These are phyloP conservation scores for Leptomonas pyrrhocoris DNA, from an alignment of 208 protist species.

Conservation along the genomic window DNA sequence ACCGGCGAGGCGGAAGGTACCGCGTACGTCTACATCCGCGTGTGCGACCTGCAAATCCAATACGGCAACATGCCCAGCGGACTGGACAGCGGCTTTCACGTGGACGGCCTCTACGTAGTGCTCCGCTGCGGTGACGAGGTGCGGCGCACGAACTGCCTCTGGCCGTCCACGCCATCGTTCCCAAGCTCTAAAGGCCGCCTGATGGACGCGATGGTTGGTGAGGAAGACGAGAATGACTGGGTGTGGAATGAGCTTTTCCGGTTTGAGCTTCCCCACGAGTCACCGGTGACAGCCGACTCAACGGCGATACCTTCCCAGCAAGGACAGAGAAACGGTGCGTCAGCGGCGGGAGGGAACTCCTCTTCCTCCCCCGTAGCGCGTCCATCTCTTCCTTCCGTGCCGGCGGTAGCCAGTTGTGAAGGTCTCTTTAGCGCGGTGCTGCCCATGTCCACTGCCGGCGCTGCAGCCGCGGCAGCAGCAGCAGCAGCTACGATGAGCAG, in stretches of 20 bases:
- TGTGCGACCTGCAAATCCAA: slow-evolving; percentile 41
- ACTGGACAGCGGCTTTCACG: slow-evolving; percentile 34
- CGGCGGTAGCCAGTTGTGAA: not conserved
- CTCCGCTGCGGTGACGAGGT: slow-evolving; percentile 46
- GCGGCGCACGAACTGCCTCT: slow-evolving; percentile 48
- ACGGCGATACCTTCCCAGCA: not conserved
- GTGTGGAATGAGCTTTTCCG: slow-evolving; percentile 65
- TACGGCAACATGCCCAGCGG: slow-evolving; percentile 24
- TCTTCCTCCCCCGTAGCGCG: not conserved
- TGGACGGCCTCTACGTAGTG: slow-evolving; percentile 70
- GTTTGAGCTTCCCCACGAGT: slow-evolving; percentile 9
- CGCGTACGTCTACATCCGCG: slow-evolving; percentile 41
- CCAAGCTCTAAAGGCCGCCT: not conserved
- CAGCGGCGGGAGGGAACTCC: not conserved
- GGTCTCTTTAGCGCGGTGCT: not conserved
- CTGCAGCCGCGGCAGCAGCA: not conserved
- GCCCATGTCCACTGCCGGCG: slow-evolving; percentile 9
- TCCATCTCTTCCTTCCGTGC: not conserved
- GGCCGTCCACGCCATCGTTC: not conserved
- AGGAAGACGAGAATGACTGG: slow-evolving; percentile 13
- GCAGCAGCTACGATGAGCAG: not conserved
- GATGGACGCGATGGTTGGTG: not conserved
- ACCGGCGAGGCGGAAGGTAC: not conserved
- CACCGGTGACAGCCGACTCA: not conserved
- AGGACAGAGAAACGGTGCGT: not conserved